Conservation (phyloP, 345 rosid genomes). For the Salix purpurea region DNA sequence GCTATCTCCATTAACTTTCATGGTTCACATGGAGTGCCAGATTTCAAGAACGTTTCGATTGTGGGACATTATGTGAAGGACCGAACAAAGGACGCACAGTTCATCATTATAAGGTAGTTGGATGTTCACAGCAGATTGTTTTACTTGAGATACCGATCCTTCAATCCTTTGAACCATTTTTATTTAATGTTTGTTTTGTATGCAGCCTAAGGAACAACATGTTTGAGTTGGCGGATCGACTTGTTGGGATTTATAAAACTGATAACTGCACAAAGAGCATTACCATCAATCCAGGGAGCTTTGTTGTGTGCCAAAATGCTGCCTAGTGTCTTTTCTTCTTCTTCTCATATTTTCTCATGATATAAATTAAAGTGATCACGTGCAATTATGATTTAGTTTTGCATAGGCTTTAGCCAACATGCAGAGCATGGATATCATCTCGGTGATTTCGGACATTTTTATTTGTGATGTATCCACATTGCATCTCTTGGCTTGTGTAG, state of each 20-base stretch:
- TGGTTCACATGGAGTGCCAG: conserved; percentile 35
- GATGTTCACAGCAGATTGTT: neutral
- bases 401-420: neutral
- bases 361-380: neutral
- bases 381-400: neutral
- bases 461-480: neutral
- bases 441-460: conserved; percentile 11
- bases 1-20: neutral
- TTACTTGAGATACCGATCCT: neutral
- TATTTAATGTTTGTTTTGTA: neutral
- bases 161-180: neutral
- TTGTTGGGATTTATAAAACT: conserved; percentile 92
- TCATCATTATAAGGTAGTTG: conserved; percentile 84
- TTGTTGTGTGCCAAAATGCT: conserved; percentile 60
- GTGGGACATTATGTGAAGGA: conserved; percentile 98
- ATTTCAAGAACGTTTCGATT: conserved; percentile 95
- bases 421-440: conserved; percentile 5
- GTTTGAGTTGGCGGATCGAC: conserved; percentile 95
- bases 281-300: conserved; percentile 86
- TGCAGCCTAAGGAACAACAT: conserved; percentile 97
- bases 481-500: neutral
- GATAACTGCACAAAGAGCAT: conserved; percentile 97
- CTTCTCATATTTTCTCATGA: neutral
- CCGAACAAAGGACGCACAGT: conserved; percentile 91
- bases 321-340: conserved; percentile 17